Percentiles rank a stretch among this genome's conserved stretches.
Conservation (phyloP, 495 filamentous ascomycete species). For the Neurospora sp. region DNA sequence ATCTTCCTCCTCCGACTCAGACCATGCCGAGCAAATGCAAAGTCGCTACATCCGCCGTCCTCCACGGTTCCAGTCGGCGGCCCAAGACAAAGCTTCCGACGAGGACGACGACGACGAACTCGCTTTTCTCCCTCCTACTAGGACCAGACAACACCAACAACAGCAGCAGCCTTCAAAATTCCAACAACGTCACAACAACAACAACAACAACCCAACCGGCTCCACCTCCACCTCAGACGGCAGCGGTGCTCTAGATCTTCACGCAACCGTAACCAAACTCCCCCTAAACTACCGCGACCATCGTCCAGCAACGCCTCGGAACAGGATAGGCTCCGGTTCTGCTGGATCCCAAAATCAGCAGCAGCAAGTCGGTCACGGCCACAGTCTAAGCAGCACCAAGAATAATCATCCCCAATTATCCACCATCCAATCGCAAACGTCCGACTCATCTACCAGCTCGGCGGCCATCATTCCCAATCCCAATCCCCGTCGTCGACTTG, state of each 20-base stretch:
- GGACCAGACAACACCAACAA: not conserved
- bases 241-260: constrained; percentile 40
- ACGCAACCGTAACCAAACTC: constrained; percentile 43
- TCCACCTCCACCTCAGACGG: constrained; percentile 3
- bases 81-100: constrained; percentile 8
- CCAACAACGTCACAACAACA: not conserved
- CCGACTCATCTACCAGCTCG: constrained; percentile 55
- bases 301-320: constrained; percentile 22
- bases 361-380: constrained; percentile 9
- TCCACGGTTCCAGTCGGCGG: constrained; percentile 37
- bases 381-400: not conserved
- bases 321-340: not conserved
- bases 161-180: not conserved
- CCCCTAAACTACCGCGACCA: constrained; percentile 37
- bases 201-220: not conserved
- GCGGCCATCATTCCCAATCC: constrained; percentile 29
- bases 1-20: constrained; percentile 34
- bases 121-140: constrained; percentile 61
- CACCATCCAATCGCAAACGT: constrained; percentile 31
- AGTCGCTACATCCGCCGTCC: constrained; percentile 48
- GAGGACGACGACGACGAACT: constrained; percentile 53
- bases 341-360: constrained; percentile 14
- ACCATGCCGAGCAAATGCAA: constrained; percentile 23
- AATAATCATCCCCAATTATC: not conserved
- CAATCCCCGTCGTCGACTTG: not conserved